Base-by-base conservation (phyloP, 306 rosid genomes). In the Neltuma alba region DNA sequence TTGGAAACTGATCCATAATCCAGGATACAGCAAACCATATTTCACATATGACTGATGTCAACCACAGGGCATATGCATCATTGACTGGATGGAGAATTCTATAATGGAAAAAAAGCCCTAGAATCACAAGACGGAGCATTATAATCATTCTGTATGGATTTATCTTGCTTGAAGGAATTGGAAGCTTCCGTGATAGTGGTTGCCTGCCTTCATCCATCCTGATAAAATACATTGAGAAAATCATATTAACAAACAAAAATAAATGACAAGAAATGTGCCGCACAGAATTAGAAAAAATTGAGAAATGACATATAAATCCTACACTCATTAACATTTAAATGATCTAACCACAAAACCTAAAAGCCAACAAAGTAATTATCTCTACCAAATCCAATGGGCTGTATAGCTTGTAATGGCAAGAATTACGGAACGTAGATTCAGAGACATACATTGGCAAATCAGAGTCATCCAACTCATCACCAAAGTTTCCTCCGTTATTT, bases 161-260 rank as follows among this genome's bases (percentile, higher is more conserved):
- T 86, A 95, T 93, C 91, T 85, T 93, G 99, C 98, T 95, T 30
- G 99, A 95, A 70, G 94, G 77, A 62, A 95, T 76, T 20, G 99
- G 96, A 45, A 88, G 27, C 84, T 93, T 95, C 73, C 99, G 89
- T 52, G 99, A 95, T 33, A 95, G 92, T 14, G 99, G 99, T 79
- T 95, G 97, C 84, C 98, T 85, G 68, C 95, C 99, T 89, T 95
- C 99, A 70, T 95, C 99, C 99, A 95, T 95, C 97, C 99, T 95
- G 91, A 79, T 38, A 54, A 67, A 75, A 25, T 27, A 78, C 14
- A 86, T 57, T 13, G 60, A 66, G 68, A 27, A 70, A 78, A 75
- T 25, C 23, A 70, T 38, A 40, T 77, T 15, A 84, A 80, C 70
- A 48, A 36, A 44, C 23, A 45, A 78, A 14, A 67, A 4, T 13